Conservation (phyloP, 208 protist species). For the Wallacemonas collosoma region DNA sequence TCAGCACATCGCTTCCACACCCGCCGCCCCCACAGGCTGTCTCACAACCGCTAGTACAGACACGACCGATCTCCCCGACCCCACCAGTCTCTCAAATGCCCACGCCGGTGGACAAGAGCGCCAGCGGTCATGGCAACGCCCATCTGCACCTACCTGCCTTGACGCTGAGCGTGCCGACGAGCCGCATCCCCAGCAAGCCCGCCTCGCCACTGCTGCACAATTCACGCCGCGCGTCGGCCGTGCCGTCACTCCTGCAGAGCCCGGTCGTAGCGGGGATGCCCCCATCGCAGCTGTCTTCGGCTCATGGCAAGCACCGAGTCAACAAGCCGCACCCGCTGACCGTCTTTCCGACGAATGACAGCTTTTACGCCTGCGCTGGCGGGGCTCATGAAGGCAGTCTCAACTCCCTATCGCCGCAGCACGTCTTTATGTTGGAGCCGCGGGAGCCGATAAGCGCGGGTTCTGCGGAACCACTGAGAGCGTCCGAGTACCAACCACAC, state of each 20-base stretch:
- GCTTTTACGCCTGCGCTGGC: not conserved
- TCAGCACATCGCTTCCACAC: no score
- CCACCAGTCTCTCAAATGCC: not conserved
- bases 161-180: not conserved
- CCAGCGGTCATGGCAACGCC: not conserved
- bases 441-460: not conserved
- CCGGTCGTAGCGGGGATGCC: not conserved
- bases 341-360: not conserved
- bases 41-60: not conserved
- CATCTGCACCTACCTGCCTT: slow-evolving; percentile 1
- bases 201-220: not conserved
- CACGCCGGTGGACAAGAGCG: not conserved
- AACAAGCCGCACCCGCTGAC: not conserved
- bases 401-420: not conserved
- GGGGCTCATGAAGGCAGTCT: not conserved
- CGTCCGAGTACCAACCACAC: not conserved
- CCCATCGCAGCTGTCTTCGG: not conserved
- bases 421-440: not conserved
- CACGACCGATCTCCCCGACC: not conserved
- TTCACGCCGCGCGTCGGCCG: not conserved
- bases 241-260: slow-evolving; percentile 4
- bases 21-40: not conserved
- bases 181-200: slow-evolving; percentile 1
- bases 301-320: not conserved
- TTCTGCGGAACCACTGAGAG: not conserved